Evolutionary conservation across 805 yeast genomes (phyloP).

Genomic region (Myxozyma nipponensis): DNA sequence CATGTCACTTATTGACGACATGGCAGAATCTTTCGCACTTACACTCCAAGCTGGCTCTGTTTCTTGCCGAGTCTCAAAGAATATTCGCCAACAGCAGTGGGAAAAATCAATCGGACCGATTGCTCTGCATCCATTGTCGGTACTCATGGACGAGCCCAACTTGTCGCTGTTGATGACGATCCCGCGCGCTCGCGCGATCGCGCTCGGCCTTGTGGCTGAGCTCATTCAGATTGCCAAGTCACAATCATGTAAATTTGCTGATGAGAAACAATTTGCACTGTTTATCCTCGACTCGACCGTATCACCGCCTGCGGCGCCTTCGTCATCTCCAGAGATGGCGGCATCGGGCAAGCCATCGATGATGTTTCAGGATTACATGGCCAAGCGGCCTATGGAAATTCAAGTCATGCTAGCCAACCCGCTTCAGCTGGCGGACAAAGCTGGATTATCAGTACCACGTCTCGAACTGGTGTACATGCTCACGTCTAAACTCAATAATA

Average conservation of each 20-base stretch:
- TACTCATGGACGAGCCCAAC: slow-evolving; percentile 28
- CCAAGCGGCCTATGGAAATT: slow-evolving; percentile 56
- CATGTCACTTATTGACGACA: slow-evolving; percentile 20
- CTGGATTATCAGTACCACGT: slow-evolving; percentile 54
- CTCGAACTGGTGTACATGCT: slow-evolving; percentile 56
- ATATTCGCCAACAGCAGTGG: slow-evolving; percentile 30
- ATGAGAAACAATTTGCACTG: neutral
- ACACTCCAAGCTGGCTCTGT: slow-evolving; percentile 28
- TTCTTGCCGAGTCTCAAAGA: slow-evolving; percentile 20
- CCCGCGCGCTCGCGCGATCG: slow-evolving; percentile 12
- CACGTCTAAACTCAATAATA: slow-evolving; percentile 40
- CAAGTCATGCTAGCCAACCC: slow-evolving; percentile 71
- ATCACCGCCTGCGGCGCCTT: neutral
- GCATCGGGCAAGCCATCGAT: slow-evolving; percentile 15
- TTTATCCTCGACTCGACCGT: slow-evolving; percentile 8
- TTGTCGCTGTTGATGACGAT: slow-evolving; percentile 10
- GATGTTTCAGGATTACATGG: slow-evolving; percentile 27
- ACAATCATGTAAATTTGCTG: slow-evolving; percentile 17
- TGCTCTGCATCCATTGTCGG: slow-evolving; percentile 25
- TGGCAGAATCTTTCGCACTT: slow-evolving; percentile 27
- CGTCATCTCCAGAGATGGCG: neutral
- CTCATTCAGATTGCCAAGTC: slow-evolving; percentile 19
- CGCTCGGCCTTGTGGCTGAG: slow-evolving; percentile 19
- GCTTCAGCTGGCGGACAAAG: slow-evolving; percentile 47
- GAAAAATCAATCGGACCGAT: slow-evolving; percentile 27